phyloP scores from a whole-genome alignment of 164 flowering plant species.

The Paratinospora sagittata region DNA sequence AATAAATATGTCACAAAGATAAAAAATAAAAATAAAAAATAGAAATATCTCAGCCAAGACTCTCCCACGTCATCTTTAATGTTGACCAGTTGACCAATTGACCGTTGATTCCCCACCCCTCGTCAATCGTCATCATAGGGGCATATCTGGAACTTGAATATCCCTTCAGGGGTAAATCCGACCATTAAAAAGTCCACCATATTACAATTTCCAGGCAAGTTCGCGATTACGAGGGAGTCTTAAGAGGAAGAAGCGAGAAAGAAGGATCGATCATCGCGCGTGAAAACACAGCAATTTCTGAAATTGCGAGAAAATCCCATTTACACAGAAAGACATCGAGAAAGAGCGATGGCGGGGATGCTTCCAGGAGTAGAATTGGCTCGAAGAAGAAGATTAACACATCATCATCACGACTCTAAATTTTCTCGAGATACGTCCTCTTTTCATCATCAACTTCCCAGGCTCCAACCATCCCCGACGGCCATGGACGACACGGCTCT shows the following conservation, averaged over 20 bases:
- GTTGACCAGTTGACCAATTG: too few relatives aligned
- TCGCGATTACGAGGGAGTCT: background rate
- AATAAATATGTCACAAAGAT: too few relatives aligned
- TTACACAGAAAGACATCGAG: too few relatives aligned
- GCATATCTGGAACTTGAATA: too few relatives aligned
- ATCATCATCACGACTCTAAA: background rate
- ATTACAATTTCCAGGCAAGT: background rate
- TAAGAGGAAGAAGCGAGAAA: background rate
- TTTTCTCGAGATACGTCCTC: background rate
- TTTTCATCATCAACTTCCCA: constrained; percentile 3
- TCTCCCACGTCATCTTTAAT: too few relatives aligned
- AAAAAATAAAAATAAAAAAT: too few relatives aligned
- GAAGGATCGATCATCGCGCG: too few relatives aligned
- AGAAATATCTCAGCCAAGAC: too few relatives aligned
- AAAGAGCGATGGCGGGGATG: constrained; percentile 29
- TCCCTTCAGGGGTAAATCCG: too few relatives aligned
- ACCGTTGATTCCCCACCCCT: too few relatives aligned
- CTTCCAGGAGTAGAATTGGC: constrained; percentile 41
- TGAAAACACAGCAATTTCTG: too few relatives aligned
- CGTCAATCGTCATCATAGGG: too few relatives aligned
- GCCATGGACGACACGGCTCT: constrained; percentile 32
- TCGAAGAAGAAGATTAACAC: constrained; percentile 20
- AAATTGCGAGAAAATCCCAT: background rate
- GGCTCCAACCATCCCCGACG: constrained; percentile 3
- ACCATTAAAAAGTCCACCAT: background rate